Percentiles rank a stretch among this genome's conserved stretches.
Conservation (phyloP, 2,329 filamentous ascomycete species). For the Calcarisporium arbuscula region DNA sequence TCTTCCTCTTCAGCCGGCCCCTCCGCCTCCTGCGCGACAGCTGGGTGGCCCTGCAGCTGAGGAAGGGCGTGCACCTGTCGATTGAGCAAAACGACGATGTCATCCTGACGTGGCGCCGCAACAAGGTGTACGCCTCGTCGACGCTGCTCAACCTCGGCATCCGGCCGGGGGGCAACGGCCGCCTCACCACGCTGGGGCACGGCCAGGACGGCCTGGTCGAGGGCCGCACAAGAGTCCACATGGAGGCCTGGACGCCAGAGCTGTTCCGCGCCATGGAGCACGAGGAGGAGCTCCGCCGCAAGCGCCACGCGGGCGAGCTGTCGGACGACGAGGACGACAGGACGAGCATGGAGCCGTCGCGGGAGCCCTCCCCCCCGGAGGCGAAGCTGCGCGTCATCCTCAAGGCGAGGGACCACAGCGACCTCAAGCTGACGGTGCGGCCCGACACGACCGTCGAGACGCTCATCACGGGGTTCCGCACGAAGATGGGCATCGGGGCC, state of each 20-base stretch:
- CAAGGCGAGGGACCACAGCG: conserved; percentile 44
- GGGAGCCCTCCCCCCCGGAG: conserved; percentile 16
- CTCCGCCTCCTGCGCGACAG: conserved; percentile 60
- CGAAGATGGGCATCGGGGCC: conserved; percentile 41
- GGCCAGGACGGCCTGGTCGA: conserved; percentile 38
- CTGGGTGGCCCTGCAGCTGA: conserved; percentile 61
- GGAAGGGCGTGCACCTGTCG: conserved; percentile 25
- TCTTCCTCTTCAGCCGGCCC: conserved; percentile 59
- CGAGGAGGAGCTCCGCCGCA: conserved; percentile 41
- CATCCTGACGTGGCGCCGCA: conserved; percentile 74
- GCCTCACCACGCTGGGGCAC: conserved; percentile 30
- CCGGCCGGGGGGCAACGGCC: conserved; percentile 31
- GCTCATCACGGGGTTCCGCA: conserved; percentile 57
- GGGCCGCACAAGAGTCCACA: conserved; percentile 55
- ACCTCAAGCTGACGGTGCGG: conserved; percentile 44
- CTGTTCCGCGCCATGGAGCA: conserved; percentile 44
- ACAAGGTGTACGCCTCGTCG: conserved; percentile 67
- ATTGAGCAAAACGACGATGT: conserved; percentile 44
- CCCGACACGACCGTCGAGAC: conserved; percentile 53
- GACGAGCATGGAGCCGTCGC: conserved; percentile 14
- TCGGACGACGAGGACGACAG: conserved; percentile 24
- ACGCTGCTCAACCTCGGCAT: conserved; percentile 66
- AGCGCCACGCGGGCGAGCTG: conserved; percentile 34
- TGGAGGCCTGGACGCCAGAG: conserved; percentile 71
- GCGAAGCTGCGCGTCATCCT: conserved; percentile 45